Conservation (phyloP, 805 yeast species). For the Wickerhamomyces alni region DNA sequence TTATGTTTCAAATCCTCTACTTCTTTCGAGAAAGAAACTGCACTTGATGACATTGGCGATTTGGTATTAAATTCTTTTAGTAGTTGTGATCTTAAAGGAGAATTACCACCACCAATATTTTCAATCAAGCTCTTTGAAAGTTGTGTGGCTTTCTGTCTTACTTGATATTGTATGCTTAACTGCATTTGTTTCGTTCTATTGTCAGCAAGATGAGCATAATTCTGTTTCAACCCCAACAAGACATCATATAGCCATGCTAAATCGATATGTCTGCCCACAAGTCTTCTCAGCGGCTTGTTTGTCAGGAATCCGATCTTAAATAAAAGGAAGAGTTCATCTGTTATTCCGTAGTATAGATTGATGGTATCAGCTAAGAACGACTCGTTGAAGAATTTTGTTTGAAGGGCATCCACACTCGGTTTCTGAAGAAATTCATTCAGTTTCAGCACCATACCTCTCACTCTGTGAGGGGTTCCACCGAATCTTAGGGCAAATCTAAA, state of each 20-base stretch:
- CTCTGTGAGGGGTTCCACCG: conserved; percentile 62
- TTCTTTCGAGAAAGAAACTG: conserved; percentile 18
- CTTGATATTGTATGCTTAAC: conserved; percentile 52
- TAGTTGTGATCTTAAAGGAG: conserved; percentile 25
- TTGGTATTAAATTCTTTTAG: conserved; percentile 24
- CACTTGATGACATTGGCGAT: conserved; percentile 10
- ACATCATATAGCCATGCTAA: conserved; percentile 68
- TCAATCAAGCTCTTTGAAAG: conserved; percentile 34
- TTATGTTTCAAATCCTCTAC: conserved; percentile 29
- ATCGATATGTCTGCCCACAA: conserved; percentile 53
- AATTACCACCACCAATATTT: conserved; percentile 13
- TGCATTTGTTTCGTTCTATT: conserved; percentile 45
- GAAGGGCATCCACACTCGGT: conserved; percentile 16
- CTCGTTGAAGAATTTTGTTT: conserved; percentile 34
- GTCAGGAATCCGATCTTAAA: conserved; percentile 46
- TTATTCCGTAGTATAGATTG: conserved; percentile 55
- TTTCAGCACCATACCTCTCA: conserved; percentile 32
- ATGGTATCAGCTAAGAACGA: conserved; percentile 43
- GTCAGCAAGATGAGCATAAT: conserved; percentile 36
- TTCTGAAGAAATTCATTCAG: conserved; percentile 19
- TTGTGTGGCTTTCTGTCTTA: conserved; percentile 46
- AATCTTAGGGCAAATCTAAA: conserved; percentile 67
- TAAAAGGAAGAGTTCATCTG: conserved; percentile 57
- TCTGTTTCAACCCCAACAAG: conserved; percentile 47
- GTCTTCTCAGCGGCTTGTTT: conserved; percentile 28